These are phyloP conservation scores for Pichia membranifaciens DNA, from an alignment of 805 yeast genomes.

Conservation along the genomic window DNA sequence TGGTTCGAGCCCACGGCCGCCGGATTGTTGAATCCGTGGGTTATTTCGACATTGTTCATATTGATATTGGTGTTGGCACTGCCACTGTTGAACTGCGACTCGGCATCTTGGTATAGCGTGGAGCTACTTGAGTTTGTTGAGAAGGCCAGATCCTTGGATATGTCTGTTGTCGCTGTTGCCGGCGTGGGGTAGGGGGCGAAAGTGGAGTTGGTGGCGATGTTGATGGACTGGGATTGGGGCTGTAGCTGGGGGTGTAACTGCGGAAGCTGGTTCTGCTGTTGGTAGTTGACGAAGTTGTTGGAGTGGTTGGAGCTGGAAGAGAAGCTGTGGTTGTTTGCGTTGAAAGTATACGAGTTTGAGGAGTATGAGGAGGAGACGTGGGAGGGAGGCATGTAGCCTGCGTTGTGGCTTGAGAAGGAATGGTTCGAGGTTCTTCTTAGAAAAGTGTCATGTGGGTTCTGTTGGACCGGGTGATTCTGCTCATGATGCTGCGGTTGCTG, in stretches of 20 bases:
- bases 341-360: conserved; percentile 5
- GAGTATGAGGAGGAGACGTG: conserved; percentile 7
- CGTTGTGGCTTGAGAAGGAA: neutral
- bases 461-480: neutral
- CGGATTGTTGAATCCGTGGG: neutral
- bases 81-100: conserved; percentile 10
- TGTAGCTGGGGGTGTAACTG: conserved; percentile 8
- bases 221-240: conserved; percentile 5
- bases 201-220: conserved; percentile 10
- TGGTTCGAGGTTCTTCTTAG: conserved; percentile 6
- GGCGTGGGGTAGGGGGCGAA: conserved; percentile 36
- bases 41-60: neutral
- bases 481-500: conserved; percentile 10
- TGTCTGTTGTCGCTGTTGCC: conserved; percentile 50
- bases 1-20: neutral
- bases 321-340: neutral
- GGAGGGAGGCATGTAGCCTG: neutral
- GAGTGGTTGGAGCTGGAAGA: neutral
- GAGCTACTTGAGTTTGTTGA: conserved; percentile 31
- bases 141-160: conserved; percentile 44
- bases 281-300: neutral
- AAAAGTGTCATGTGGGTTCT: conserved; percentile 9
- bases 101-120: conserved; percentile 30
- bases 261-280: conserved; percentile 9
- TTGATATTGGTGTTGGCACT: conserved; percentile 2